Evolutionary conservation across 1,284 basidiomycete genomes (phyloP), one percentile per base, ranked within the genome.

Genomic region (Uromyces viciae-fabae): DNA sequence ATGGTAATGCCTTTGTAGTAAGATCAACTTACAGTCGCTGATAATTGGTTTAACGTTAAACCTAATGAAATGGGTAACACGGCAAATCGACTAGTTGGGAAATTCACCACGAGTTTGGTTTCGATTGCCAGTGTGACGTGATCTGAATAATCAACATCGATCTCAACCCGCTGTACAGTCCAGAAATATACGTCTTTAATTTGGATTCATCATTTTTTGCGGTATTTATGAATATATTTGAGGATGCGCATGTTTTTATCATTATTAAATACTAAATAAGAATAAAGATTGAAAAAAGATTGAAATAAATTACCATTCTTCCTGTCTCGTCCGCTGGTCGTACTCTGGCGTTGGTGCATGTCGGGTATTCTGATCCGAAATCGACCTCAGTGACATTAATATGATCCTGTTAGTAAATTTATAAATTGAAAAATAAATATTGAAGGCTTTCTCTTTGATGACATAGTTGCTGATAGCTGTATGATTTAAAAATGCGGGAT

Each of bases 131-230:
- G 85, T 4, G 87, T 87, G 42, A 89, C 85, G 9, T 87, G 86
- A 83, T 90, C 89, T 17, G 85, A 84, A 82, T 89, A 90, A 83
- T 89, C 89, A 52, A 90, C 82, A 82, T 90, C 89, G 31, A 89
- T 86, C 84, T 90, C 89, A 64, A 89, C 87, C 64, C 88, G 85
- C 87, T 88, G 82, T 8, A 33, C 3, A 31, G 38, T 15, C 14
- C 25, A 28, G 31, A 46, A 75, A 60, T 15, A 49, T 40, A 56
- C 22, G 38, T 36, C 28, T 38, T 31, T 28, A 76, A 40, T 36
- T 25, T 33, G 25, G 25, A 28, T 43, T 72, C 60, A 36, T 64
- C 11, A 11, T 64, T 11, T 49, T 28, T 28, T 28, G 11, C 11
- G 60, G n/a, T 71, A 22, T 42, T 19, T 52, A 71, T 42, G 14